Base-by-base conservation (phyloP, 352 stramenopile species). In the Phytopythium delawarense region DNA sequence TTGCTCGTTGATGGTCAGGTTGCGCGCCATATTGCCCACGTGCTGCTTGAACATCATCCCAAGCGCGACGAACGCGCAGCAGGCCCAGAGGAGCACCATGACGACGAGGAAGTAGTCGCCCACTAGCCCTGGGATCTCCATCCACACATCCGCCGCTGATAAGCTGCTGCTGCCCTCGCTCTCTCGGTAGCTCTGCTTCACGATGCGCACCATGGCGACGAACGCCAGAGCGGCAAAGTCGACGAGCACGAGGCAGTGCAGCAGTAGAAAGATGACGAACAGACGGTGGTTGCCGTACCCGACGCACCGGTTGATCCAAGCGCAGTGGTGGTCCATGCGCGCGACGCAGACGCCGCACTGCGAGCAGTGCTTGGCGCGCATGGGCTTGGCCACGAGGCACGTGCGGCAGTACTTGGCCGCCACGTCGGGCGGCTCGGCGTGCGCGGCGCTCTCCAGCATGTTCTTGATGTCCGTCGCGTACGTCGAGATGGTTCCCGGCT, bases 301-400 rank as follows among this genome's bases (percentile, higher is more conserved):
- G 15, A 96, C 82, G 48, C 85, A 93, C 0, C 74, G 79, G 55
- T 96, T 94, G 61, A 96, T 87, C 88, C 88, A 96, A 1, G 79
- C 74, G 54, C 88, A 96, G 67, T 96, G 85, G 59, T 96, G 88
- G 59, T 96, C 88, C 62, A 93, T 79, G 9, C 87, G 82, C n/a
- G 79, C 83, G 9, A 96, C 78, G 58, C 87, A 94, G 18, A 92
- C 75, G 25, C 83, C 81, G 62, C 81, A 94, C 48, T 86, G 74
- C 8, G 72, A 68, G 51, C 88, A 95, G 62, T 96, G 88, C 63
- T 94, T 96, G 44, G 82, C 91, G 4, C 87, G 81, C 58, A 92
- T 73, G 0, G 82, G 82, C 32, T 91, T 91, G 46, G 69, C 65
- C 20, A 92, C 76, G 15, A 87, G 74, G 52, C 85, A 94, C 25